A percentile compares a stretch with the other conserved stretches of the same genome.
Conservation (phyloP, 768 basidiomycete genomes). For the Mycena belliarum region DNA sequence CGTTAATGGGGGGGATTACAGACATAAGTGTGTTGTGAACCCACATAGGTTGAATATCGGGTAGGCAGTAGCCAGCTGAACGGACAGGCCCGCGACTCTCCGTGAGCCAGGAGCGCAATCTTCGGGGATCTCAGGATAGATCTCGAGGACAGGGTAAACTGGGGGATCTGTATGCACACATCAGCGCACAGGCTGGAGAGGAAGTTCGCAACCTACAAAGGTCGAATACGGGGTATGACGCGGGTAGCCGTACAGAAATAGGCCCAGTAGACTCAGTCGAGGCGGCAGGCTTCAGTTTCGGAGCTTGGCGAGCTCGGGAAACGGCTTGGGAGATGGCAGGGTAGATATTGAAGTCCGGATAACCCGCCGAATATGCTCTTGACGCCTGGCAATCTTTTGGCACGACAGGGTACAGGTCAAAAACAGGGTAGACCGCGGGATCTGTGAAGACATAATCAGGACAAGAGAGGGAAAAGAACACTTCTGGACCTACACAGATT, state of each 20-base stretch:
- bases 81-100: background rate
- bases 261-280: background rate
- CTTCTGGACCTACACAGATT: constrained; percentile 24
- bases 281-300: background rate
- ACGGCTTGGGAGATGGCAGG: constrained; percentile 21
- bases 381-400: background rate
- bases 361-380: constrained; percentile 22
- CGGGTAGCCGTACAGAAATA: constrained; percentile 11
- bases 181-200: background rate
- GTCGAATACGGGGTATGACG: constrained; percentile 28
- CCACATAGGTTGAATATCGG: constrained; percentile 29
- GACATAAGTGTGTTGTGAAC: background rate
- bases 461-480: background rate
- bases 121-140: constrained; percentile 10
- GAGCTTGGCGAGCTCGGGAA: background rate
- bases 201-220: constrained; percentile 13
- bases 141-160: constrained; percentile 10
- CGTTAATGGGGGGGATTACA: background rate
- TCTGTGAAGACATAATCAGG: constrained; percentile 18
- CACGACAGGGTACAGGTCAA: constrained; percentile 34
- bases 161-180: background rate
- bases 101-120: background rate
- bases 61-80: constrained; percentile 15
- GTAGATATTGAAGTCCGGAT: constrained; percentile 41
- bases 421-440: constrained; percentile 32